Evolutionary conservation across 2,329 filamentous ascomycete genomes (phyloP).

Genomic region (Colletotrichum filicis): DNA sequence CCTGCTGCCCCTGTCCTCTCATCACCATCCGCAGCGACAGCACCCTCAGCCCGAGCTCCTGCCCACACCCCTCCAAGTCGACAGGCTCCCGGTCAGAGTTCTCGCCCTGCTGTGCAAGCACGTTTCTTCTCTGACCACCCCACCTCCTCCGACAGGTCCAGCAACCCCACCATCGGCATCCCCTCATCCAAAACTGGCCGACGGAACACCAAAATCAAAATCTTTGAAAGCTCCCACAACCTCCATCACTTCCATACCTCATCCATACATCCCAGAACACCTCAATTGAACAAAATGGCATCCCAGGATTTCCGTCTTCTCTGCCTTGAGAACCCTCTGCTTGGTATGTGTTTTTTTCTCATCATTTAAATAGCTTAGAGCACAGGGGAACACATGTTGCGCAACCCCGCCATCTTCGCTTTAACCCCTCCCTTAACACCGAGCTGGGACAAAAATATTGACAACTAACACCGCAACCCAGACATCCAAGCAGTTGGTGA

Average conservation of each 20-base stretch:
- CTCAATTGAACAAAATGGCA: conserved; percentile 68
- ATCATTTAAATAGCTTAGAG: conserved; percentile 5
- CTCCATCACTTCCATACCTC: conserved; percentile 24
- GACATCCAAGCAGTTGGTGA: conserved; percentile 92
- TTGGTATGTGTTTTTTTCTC: conserved; percentile 68
- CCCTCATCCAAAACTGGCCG: conserved; percentile 40
- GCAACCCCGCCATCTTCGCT: not conserved
- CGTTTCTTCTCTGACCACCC: conserved; percentile 33
- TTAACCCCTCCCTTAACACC: conserved; percentile 31
- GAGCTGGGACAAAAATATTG: not conserved
- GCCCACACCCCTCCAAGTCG: not conserved
- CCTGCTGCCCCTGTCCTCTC: conserved; percentile 14
- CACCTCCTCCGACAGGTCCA: conserved; percentile 22
- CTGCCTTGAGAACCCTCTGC: conserved; percentile 96
- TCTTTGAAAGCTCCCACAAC: conserved; percentile 37
- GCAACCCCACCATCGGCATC: conserved; percentile 42
- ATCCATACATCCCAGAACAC: conserved; percentile 33
- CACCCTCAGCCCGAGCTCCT: not conserved
- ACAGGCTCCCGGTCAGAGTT: not conserved
- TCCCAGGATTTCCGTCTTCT: conserved; percentile 88
- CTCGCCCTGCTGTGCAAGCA: conserved; percentile 17
- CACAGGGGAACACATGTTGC: not conserved
- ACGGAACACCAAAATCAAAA: conserved; percentile 39
- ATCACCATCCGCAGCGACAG: not conserved
- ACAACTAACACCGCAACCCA: conserved; percentile 45